phyloP scores from a whole-genome alignment of 169 alveolate species.

The Plasmodium billcollinsi region DNA sequence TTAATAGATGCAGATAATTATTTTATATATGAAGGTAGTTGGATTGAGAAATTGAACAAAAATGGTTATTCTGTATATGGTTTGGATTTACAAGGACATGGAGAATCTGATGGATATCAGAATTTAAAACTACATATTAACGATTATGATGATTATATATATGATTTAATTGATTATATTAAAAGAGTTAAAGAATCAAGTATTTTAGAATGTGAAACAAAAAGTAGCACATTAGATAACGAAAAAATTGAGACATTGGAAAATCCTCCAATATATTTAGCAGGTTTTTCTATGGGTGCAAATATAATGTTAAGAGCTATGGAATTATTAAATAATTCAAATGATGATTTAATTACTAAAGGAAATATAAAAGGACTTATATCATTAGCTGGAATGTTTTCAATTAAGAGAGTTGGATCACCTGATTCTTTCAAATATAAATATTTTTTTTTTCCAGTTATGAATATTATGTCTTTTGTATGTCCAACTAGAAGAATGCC shows the following conservation, averaged over 20 bases:
- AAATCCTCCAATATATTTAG: not conserved
- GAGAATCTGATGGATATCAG: not conserved
- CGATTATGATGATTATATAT: not conserved
- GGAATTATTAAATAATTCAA: not conserved
- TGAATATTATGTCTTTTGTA: not conserved
- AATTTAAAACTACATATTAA: not conserved
- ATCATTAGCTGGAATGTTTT: conserved; percentile 2
- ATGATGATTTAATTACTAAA: not conserved
- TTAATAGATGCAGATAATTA: not conserved
- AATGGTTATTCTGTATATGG: conserved; percentile 8
- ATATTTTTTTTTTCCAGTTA: not conserved
- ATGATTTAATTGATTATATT: not conserved
- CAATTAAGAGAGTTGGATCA: not conserved
- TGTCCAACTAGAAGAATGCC: not conserved
- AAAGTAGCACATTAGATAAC: not conserved
- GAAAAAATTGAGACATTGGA: not conserved
- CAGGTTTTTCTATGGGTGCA: conserved; percentile 3
- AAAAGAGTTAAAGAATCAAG: not conserved
- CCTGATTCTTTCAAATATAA: not conserved
- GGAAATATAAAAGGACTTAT: not conserved
- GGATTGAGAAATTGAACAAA: not conserved
- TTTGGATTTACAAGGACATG: conserved; percentile 9
- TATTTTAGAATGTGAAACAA: not conserved
- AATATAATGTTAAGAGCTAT: not conserved
- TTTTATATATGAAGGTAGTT: not conserved